These are phyloP conservation scores for Yarrowia sp. DNA, from an alignment of 805 yeast species.

Conservation along the genomic window DNA sequence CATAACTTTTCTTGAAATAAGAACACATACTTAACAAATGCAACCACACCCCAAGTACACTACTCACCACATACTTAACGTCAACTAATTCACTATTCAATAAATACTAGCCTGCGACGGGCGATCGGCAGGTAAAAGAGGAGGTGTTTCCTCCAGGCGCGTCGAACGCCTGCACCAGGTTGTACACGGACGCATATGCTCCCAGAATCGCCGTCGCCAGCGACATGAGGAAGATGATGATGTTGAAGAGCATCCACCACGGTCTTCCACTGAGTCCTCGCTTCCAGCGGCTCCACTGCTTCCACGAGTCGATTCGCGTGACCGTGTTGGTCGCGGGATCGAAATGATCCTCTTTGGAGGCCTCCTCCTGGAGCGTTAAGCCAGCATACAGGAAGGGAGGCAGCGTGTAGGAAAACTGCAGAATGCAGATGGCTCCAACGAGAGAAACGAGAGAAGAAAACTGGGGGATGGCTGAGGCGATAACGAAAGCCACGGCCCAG, in stretches of 20 bases:
- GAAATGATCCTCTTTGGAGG: slow-evolving; percentile 37
- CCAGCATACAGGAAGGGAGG: slow-evolving; percentile 39
- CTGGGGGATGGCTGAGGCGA: slow-evolving; percentile 48
- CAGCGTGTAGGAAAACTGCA: slow-evolving; percentile 49
- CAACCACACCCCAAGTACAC: no score
- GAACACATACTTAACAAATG: no score
- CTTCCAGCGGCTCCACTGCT: slow-evolving; percentile 40
- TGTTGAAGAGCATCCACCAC: slow-evolving; percentile 30
- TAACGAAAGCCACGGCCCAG: slow-evolving; percentile 47
- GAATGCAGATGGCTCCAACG: slow-evolving; percentile 47
- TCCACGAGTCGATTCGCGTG: slow-evolving; percentile 38
- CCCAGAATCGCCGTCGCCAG: slow-evolving; percentile 39
- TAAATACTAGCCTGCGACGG: slow-evolving; percentile 26
- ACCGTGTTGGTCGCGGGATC: slow-evolving; percentile 32
- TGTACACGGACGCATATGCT: slow-evolving; percentile 34
- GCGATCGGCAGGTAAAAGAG: slow-evolving; percentile 32
- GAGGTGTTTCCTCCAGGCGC: slow-evolving; percentile 26
- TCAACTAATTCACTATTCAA: not conserved
- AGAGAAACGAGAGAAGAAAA: slow-evolving; percentile 43
- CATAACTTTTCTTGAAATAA: no score
- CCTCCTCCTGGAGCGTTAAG: slow-evolving; percentile 34
- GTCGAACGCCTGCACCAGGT: slow-evolving; percentile 30
- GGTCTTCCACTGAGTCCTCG: slow-evolving; percentile 36
- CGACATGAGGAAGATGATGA: slow-evolving; percentile 38
- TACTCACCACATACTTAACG: not conserved